Conservation (phyloP, 2,329 filamentous ascomycete species). For the Diaporthe citri region DNA sequence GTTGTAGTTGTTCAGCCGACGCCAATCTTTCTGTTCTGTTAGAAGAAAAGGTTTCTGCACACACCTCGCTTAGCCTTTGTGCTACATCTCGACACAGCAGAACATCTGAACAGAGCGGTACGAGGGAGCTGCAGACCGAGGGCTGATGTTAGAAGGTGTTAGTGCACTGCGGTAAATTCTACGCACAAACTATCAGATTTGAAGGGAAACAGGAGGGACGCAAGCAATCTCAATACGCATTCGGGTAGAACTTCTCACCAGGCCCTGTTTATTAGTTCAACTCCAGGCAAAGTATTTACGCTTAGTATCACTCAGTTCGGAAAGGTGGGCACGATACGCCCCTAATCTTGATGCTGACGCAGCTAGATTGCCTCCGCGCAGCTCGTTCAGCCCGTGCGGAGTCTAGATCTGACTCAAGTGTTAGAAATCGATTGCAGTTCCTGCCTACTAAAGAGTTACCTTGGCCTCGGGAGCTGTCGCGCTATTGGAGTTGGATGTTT, state of each 20-base stretch:
- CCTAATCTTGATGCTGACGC: background rate
- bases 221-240: background rate
- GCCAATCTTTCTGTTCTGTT: background rate
- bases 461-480: background rate
- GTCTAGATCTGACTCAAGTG: conserved; percentile 13
- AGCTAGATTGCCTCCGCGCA: background rate
- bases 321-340: conserved; percentile 14
- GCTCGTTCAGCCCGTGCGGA: conserved; percentile 2
- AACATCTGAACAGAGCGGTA: background rate
- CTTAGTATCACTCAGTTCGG: background rate
- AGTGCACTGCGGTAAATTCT: background rate
- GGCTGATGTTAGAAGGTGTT: background rate
- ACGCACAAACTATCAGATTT: background rate
- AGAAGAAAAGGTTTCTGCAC: background rate
- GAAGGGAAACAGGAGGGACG: background rate
- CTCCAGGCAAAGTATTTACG: conserved; percentile 12
- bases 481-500: background rate
- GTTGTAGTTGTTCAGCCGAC: background rate
- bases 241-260: background rate
- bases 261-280: background rate
- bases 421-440: background rate
- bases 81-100: background rate
- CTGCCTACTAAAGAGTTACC: background rate
- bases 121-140: background rate
- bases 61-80: background rate